phyloP scores from a whole-genome alignment of 306 rosid species.

The Gynostemma pentaphyllum region DNA sequence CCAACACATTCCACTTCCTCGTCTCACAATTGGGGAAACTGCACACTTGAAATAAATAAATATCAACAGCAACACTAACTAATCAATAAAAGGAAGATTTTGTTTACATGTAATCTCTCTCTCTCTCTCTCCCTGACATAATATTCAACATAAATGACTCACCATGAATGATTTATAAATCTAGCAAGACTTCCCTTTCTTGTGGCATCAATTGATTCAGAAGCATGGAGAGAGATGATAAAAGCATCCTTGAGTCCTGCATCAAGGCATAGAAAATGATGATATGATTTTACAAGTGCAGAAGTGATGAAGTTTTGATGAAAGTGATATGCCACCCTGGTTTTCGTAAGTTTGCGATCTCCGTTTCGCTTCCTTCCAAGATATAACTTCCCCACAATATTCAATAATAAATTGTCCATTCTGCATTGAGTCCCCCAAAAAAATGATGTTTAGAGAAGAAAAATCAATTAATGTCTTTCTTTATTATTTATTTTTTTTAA shows the following conservation, averaged over 20 bases:
- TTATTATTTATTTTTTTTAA: too few species aligned
- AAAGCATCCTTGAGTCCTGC: slow-evolving; percentile 89
- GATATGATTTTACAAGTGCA: slow-evolving; percentile 15
- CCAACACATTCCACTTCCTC: slow-evolving; percentile 92
- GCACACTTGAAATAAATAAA: slow-evolving; percentile 26
- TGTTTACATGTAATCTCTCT: not conserved
- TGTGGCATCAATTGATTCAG: slow-evolving; percentile 93
- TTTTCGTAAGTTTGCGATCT: slow-evolving; percentile 75
- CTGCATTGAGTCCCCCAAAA: slow-evolving; percentile 28
- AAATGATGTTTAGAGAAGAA: not conserved
- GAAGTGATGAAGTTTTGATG: not conserved
- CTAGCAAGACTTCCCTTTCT: slow-evolving; percentile 87
- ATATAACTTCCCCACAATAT: slow-evolving; percentile 94
- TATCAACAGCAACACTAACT: slow-evolving; percentile 26
- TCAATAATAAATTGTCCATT: slow-evolving; percentile 76
- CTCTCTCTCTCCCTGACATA: not conserved
- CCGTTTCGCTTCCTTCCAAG: slow-evolving; percentile 89
- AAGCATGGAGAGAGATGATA: slow-evolving; percentile 77
- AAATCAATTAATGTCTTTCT: too few species aligned
- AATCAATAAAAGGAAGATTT: not conserved
- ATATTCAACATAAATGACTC: slow-evolving; percentile 21
- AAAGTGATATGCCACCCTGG: slow-evolving; percentile 46
- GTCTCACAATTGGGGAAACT: slow-evolving; percentile 96
- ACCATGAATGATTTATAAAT: slow-evolving; percentile 97
- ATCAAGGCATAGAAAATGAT: slow-evolving; percentile 19